Evolutionary conservation across 257 asterid genomes (phyloP).

Genomic region (Ocimum tenuiflorum): DNA sequence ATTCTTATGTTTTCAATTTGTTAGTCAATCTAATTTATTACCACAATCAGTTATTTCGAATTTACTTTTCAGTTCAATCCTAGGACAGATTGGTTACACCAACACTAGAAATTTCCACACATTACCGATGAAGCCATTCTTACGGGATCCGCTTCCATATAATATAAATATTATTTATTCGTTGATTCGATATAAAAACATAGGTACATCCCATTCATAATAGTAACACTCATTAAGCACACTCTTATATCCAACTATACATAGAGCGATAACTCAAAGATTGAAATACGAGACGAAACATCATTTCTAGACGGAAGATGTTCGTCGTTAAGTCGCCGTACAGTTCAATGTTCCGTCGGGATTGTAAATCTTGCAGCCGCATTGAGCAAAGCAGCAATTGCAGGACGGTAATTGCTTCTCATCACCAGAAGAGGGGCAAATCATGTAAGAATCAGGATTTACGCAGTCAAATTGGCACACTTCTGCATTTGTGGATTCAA

Average conservation of each 20-base stretch:
- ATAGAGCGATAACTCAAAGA: background rate
- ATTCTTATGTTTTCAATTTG: too few species aligned
- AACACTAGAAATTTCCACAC: too few species aligned
- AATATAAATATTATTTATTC: too few species aligned
- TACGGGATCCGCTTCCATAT: too few species aligned
- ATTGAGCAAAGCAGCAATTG: constrained; percentile 12
- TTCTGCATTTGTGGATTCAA: background rate
- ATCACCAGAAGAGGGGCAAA: constrained; percentile 19
- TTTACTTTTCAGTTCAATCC: too few species aligned
- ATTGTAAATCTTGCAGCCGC: constrained; percentile 14
- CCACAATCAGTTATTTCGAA: too few species aligned
- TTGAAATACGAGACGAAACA: background rate
- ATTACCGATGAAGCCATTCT: too few species aligned
- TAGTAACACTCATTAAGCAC: too few species aligned
- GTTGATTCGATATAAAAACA: too few species aligned
- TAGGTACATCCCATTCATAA: too few species aligned
- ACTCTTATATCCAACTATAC: background rate
- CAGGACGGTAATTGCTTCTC: constrained; percentile 1
- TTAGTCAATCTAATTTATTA: too few species aligned
- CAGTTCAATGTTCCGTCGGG: background rate
- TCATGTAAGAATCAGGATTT: background rate
- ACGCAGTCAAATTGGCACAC: constrained; percentile 4
- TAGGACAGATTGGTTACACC: too few species aligned
- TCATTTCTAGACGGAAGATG: background rate
- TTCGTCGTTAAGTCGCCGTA: background rate